Conservation (phyloP, 2,329 filamentous ascomycete genomes). For the Coniochaeta sp. region DNA sequence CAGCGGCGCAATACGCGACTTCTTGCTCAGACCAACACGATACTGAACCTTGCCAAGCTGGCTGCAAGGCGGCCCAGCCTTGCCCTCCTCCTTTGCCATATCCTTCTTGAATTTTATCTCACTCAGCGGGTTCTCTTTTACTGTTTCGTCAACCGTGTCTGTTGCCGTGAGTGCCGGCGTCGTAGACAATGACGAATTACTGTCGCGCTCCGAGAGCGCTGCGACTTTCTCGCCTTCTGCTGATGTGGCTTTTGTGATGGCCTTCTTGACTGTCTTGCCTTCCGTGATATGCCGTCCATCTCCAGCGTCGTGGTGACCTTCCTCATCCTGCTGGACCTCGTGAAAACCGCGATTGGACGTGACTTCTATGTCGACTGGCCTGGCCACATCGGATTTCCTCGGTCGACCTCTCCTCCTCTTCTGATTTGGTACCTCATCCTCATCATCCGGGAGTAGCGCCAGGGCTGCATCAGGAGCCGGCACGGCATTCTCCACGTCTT, state of each 20-base stretch:
- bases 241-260: background rate
- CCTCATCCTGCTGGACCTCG: background rate
- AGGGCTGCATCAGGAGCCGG: background rate
- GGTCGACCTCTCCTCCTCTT: conserved; percentile 34
- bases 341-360: background rate
- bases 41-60: conserved; percentile 31
- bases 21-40: conserved; percentile 44
- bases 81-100: background rate
- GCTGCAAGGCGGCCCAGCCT: conserved; percentile 2
- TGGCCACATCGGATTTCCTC: conserved; percentile 23
- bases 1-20: conserved; percentile 40
- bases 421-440: conserved; percentile 1
- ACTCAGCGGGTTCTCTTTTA: conserved; percentile 1
- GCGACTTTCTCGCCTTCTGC: background rate
- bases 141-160: background rate
- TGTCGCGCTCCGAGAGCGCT: background rate
- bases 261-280: background rate
- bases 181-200: background rate
- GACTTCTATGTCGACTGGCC: conserved; percentile 4
- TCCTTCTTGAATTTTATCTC: conserved; percentile 5
- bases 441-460: background rate
- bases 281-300: background rate
- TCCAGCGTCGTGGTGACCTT: background rate
- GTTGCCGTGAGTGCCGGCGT: background rate
- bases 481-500: background rate